Base-by-base conservation (phyloP, 2,329 filamentous ascomycete genomes). In the Alternaria infectoria region DNA sequence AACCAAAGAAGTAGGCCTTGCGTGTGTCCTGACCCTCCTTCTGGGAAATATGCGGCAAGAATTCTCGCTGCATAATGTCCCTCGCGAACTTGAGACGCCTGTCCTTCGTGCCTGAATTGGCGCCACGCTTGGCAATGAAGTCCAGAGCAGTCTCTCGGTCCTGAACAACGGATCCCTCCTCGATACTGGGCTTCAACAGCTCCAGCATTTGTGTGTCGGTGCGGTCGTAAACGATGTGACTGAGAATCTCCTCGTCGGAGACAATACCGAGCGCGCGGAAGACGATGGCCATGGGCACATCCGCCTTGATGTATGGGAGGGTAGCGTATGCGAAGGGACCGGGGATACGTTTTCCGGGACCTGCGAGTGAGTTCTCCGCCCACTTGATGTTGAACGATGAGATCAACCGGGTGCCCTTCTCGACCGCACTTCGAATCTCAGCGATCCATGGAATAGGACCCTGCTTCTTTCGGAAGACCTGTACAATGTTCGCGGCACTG, bases 391-490 rank as follows among this genome's bases (percentile, higher is more conserved):
- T 91, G 79, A 97, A 89, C 49, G 93, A 95, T 15, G 95, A 97
- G 72, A 99, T 96, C 55, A 99, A 88, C 26, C 96, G 88, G 1
- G 95, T 97, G 13, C 96, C 96, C 80, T 97, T 97, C 81, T 99
- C 96, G 9, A 98, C 88, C 2, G 96, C 95, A 81, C 94, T 97
- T 82, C 96, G 89, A 73, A 99, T 97, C 81, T 99, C 96, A 12
- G 96, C 96, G 23, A 95, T 91, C 80, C 96, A 97, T 2, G 93
- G 94, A 67, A 93, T 97, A 10, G 93, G 92, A 69, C 93, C 95
- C n/a, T 93, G 93, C 71, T 95, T 93, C 84, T 99, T 99, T 83
- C 97, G 95, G 88, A 99, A 99, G 26, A 99, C 95, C 82, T 99
- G 96, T 6, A 99, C 96, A 62, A 98, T 99, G 77, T 99, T 99